Percentiles rank a stretch among this genome's conserved stretches.
Evolutionary conservation across 768 basidiomycete species (phyloP).

Genomic region (Dendrothele bispora): DNA sequence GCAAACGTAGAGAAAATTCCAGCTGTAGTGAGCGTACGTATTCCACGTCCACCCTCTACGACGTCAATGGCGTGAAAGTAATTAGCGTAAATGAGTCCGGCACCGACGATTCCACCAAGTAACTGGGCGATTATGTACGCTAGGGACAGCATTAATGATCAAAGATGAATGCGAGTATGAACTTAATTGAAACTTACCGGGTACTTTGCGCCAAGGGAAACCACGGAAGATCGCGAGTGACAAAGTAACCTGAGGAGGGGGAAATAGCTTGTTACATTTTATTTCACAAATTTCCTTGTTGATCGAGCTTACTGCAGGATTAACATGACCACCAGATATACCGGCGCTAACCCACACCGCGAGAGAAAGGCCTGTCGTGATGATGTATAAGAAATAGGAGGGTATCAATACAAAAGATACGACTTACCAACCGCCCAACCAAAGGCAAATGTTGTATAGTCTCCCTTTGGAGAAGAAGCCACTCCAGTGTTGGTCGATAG

Average conservation of each 20-base stretch:
- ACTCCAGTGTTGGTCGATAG: slow-evolving; percentile 36
- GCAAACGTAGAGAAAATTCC: slow-evolving; percentile 51
- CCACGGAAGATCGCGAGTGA: slow-evolving; percentile 65
- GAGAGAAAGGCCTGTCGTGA: slow-evolving; percentile 39
- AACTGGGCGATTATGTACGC: slow-evolving; percentile 64
- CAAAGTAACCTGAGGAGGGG: slow-evolving; percentile 56
- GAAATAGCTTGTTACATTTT: not conserved
- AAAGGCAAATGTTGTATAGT: not conserved
- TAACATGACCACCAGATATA: slow-evolving; percentile 50
- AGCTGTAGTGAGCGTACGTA: slow-evolving; percentile 57
- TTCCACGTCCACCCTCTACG: slow-evolving; percentile 54
- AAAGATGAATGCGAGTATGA: not conserved
- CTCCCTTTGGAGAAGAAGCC: slow-evolving; percentile 40
- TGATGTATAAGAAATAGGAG: not conserved
- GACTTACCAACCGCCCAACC: not conserved
- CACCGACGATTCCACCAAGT: slow-evolving; percentile 62
- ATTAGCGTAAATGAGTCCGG: slow-evolving; percentile 61
- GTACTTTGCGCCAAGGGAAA: slow-evolving; percentile 83
- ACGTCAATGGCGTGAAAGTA: slow-evolving; percentile 71
- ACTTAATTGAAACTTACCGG: slow-evolving; percentile 28
- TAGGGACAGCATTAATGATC: slow-evolving; percentile 3
- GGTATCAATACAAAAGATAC: too few species aligned
- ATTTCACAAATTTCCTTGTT: not conserved
- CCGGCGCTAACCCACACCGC: slow-evolving; percentile 50
- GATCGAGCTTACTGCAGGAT: slow-evolving; percentile 30